Percentiles rank a stretch among this genome's conserved stretches.
Evolutionary conservation across 768 basidiomycete species (phyloP).

Genomic region (Kwoniella botswanensis): DNA sequence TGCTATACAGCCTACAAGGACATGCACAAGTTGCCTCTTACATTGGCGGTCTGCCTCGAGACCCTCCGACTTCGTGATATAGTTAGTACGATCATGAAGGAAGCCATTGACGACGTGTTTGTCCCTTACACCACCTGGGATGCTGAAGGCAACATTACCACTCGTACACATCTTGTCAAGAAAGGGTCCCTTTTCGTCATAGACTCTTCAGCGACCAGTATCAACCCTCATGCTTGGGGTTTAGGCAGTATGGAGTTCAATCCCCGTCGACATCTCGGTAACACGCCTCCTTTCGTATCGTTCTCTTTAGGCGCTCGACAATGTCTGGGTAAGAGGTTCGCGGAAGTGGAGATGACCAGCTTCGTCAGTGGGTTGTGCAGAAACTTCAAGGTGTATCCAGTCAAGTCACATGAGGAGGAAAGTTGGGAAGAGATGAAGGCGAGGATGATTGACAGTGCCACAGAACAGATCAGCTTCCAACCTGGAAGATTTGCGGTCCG

Average conservation of each 20-base stretch:
- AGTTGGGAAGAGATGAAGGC: constrained; percentile 30
- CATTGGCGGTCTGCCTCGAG: constrained; percentile 30
- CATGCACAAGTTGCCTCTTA: constrained; percentile 25
- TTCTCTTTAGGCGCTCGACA: constrained; percentile 33
- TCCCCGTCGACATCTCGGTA: constrained; percentile 23
- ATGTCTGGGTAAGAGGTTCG: constrained; percentile 43
- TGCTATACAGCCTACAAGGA: constrained; percentile 32
- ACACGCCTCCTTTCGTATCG: constrained; percentile 18
- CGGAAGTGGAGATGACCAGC: constrained; percentile 40
- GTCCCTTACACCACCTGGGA: constrained; percentile 44
- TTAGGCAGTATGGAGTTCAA: constrained; percentile 16
- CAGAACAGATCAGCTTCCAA: constrained; percentile 37
- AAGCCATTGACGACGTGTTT: constrained; percentile 24
- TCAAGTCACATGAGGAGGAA: constrained; percentile 25
- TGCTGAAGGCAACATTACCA: constrained; percentile 15
- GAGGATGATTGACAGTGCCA: constrained; percentile 35
- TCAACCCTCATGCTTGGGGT: constrained; percentile 35
- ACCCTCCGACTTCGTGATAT: constrained; percentile 41
- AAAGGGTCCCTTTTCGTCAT: constrained; percentile 36
- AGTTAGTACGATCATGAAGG: constrained; percentile 35
- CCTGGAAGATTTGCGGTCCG: constrained; percentile 35
- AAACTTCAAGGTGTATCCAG: constrained; percentile 24
- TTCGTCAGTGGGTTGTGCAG: constrained; percentile 30
- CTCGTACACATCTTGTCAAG: constrained; percentile 29
- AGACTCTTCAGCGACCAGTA: constrained; percentile 30